A percentile compares a stretch with the other conserved stretches of the same genome.
These are phyloP conservation scores for Mycocentrospora acerina DNA, from an alignment of 2,329 filamentous ascomycete genomes.

Conservation along the genomic window DNA sequence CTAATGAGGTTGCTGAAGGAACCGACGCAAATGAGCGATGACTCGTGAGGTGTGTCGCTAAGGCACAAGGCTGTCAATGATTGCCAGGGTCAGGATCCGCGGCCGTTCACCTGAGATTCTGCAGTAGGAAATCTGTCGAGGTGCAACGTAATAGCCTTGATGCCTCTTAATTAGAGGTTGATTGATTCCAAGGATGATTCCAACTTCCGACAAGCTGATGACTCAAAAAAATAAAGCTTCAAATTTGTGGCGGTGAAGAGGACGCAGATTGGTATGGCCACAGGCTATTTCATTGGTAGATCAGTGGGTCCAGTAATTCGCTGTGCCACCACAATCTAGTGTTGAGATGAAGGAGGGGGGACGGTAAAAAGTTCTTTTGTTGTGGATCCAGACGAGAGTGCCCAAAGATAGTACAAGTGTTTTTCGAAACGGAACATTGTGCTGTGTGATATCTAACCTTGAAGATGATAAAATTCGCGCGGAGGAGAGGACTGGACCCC, in stretches of 20 bases:
- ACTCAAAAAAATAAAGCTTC: constrained; percentile 5
- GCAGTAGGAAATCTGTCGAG: background rate
- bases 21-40: constrained; percentile 11
- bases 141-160: constrained; percentile 1
- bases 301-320: constrained; percentile 20
- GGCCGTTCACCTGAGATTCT: constrained; percentile 9
- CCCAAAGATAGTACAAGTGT: constrained; percentile 1
- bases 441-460: too few relatives aligned
- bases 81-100: constrained; percentile 8
- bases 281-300: constrained; percentile 25
- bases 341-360: constrained; percentile 23
- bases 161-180: constrained; percentile 12
- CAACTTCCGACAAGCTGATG: constrained; percentile 1
- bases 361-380: constrained; percentile 8
- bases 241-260: constrained; percentile 24
- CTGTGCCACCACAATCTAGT: constrained; percentile 15
- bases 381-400: constrained; percentile 3
- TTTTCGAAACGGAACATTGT: too few relatives aligned
- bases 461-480: too few relatives aligned
- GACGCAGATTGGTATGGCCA: constrained; percentile 18
- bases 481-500: too few relatives aligned
- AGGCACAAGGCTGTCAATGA: constrained; percentile 7
- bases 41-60: constrained; percentile 7
- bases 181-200: constrained; percentile 10
- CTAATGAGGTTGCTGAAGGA: constrained; percentile 4